Evolutionary conservation across 306 rosid genomes (phyloP).

Genomic region (Erythrophleum fordii): DNA sequence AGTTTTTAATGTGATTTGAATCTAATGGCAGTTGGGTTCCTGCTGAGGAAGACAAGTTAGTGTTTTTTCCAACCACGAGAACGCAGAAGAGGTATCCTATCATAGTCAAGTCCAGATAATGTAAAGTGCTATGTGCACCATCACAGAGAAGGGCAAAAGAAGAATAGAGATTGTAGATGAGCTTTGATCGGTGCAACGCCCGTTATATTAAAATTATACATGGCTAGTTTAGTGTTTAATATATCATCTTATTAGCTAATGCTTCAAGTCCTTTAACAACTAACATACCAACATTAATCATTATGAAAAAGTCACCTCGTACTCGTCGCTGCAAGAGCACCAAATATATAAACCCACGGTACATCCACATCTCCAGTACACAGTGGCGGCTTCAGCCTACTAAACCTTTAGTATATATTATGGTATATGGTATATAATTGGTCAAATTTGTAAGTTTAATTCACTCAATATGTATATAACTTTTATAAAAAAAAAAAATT

Average conservation of each 20-base stretch:
- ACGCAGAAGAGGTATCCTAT: constrained; percentile 92
- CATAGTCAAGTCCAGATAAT: constrained; percentile 55
- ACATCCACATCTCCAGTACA: background rate
- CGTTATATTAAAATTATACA: constrained; percentile 27
- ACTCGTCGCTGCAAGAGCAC: background rate
- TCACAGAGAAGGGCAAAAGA: background rate
- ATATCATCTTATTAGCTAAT: too few relatives aligned
- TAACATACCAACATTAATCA: background rate
- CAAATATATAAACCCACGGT: background rate
- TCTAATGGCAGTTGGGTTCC: constrained; percentile 72
- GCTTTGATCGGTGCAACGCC: constrained; percentile 29
- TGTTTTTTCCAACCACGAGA: constrained; percentile 95
- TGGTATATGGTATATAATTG: background rate
- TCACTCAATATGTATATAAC: too few relatives aligned
- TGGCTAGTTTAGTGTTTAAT: constrained; percentile 20
- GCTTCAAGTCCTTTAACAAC: background rate
- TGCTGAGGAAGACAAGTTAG: constrained; percentile 92
- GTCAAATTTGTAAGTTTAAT: too few relatives aligned
- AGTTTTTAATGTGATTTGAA: background rate
- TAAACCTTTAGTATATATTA: too few relatives aligned
- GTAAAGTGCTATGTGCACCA: constrained; percentile 4
- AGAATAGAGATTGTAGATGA: constrained; percentile 35
- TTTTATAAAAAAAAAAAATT: too few relatives aligned
- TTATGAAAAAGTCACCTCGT: background rate
- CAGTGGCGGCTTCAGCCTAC: too few relatives aligned